Percentiles rank a stretch among this genome's conserved stretches.
Evolutionary conservation across 106 monocot genomes (phyloP).

Genomic region (Apostasia ramifera): DNA sequence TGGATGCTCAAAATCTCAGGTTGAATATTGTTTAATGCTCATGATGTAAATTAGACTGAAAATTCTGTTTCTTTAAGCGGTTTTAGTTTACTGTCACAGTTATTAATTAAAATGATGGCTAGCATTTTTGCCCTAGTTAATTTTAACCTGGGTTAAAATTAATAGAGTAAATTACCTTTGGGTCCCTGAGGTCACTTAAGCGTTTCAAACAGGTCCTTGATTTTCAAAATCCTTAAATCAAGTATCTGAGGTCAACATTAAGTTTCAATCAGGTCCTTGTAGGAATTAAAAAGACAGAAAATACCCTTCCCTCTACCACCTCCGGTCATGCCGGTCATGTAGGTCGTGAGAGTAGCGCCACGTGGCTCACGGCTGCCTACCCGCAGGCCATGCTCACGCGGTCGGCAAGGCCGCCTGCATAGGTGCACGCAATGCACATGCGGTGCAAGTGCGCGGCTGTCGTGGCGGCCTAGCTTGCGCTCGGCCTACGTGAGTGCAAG

Average conservation of each 20-base stretch:
- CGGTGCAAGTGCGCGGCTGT: too few species aligned
- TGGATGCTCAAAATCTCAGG: slow-evolving; percentile 59
- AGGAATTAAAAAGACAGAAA: too few species aligned
- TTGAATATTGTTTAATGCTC: slow-evolving; percentile 7
- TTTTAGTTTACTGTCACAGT: not conserved
- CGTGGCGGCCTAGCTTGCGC: too few species aligned
- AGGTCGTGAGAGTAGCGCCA: too few species aligned
- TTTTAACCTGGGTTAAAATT: not conserved
- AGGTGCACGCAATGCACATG: slow-evolving; percentile 17
- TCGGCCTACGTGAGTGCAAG: too few species aligned
- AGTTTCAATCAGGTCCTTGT: not conserved
- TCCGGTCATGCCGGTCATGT: too few species aligned
- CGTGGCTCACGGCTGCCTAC: too few species aligned
- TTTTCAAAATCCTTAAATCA: too few species aligned
- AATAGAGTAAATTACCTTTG: not conserved
- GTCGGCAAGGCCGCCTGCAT: not conserved
- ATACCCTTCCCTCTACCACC: too few species aligned
- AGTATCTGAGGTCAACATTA: not conserved
- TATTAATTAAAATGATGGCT: not conserved
- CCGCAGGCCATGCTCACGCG: too few species aligned
- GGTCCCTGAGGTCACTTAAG: not conserved
- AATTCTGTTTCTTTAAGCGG: not conserved
- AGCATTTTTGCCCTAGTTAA: not conserved
- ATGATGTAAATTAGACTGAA: not conserved
- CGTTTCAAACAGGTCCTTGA: not conserved